Evolutionary conservation across 805 yeast genomes (phyloP), one percentile per base, ranked within the genome.

Genomic region (Novakomyces olei): DNA sequence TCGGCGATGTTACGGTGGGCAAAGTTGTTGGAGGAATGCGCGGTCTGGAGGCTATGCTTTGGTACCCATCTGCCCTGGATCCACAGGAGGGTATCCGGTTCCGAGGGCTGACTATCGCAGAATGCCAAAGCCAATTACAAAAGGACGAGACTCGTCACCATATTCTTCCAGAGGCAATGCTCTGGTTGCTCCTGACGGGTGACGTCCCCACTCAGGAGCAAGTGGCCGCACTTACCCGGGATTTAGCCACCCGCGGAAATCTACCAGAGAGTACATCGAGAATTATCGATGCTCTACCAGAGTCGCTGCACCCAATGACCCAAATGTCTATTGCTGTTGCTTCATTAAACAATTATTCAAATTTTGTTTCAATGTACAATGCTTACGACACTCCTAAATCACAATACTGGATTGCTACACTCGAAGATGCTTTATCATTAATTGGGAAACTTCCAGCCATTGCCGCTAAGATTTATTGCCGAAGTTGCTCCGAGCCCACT

Each of bases 231-330:
- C 58, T 75, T 37, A 60, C 69, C 26, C 60, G 55, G 41, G 77
- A 70, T 44, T 58, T 75, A 41, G 80, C 77, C 34, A 63, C 65
- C 18, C 65, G 71, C 48, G 69, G 72, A 28, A 63, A 61, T 33
- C 57, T 75, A 41, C 88, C 88, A 38, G 64, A 59, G 41, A 68
- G 70, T 50, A 67, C 71, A 29, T 62, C 55, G 46, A 67, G 63
- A 44, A 54, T 72, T 34, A 55, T 75, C 40, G 74, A 69, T 56
- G 53, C 62, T 32, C 61, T 73, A 38, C 88, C 88, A 35, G 49
- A 63, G 26, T 61, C 67, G 42, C 59, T 75, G 50, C 88, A 75
- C 53, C 88, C 88, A 48, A 75, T 75, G 88, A 73, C 85, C 19
- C 88, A 75, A 51, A 61, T 75, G 45, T 65, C 79, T 31, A 72